Base-by-base conservation (phyloP, 2,329 filamentous ascomycete species). In the Cladosporium sphaerospermum region DNA sequence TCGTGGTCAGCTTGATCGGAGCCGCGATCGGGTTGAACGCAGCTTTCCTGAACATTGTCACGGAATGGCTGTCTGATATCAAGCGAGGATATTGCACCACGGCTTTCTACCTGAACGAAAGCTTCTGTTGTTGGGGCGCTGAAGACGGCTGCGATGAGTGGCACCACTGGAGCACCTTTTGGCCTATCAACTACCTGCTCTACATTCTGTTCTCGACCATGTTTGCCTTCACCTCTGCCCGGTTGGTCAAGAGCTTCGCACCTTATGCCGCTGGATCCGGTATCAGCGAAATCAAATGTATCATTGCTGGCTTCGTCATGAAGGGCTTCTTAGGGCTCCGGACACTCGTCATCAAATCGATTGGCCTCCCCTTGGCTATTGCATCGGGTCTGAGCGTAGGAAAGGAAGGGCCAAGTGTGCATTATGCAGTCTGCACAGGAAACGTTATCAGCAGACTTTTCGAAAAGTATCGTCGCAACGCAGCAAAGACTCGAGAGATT, bases 211-310 rank as follows among this genome's bases (percentile, higher is more conserved):
- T 95, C 71, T 89, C 88, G 52, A 55, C 39, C 18, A 67, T 87
- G 2, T 95, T 97, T 68, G 88, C 92, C 14, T 86, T 87, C 51
- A 85, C 85, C 3, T 85, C 91, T 2, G 91, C 91, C 0, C 84
- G 80, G 36, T 77, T 99, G 39, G 93, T 99, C 66, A 93, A 89
- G 68, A 84, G 83, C 1, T 97, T 93, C 70, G 91, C 93, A 4
- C 93, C 93, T 0, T 99, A 99, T 68, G 93, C 93, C 9, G 93
- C 93, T 33, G 93, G 93, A 13, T 96, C 89, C 10, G 93, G 93
- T 39, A 99, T 99, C 54, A 96, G 90, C 10, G 93, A 99, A 74
- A 99, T 99, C 78, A 99, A 99, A 72, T 96, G 90, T 71, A 97
- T 99, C 67, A 96, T 99, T 66, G 93, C 92, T 4, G 93, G 93